A percentile compares a stretch with the other conserved stretches of the same genome.
Conservation (phyloP, 1,139 yeast genomes). For the Candida neerlandica region DNA sequence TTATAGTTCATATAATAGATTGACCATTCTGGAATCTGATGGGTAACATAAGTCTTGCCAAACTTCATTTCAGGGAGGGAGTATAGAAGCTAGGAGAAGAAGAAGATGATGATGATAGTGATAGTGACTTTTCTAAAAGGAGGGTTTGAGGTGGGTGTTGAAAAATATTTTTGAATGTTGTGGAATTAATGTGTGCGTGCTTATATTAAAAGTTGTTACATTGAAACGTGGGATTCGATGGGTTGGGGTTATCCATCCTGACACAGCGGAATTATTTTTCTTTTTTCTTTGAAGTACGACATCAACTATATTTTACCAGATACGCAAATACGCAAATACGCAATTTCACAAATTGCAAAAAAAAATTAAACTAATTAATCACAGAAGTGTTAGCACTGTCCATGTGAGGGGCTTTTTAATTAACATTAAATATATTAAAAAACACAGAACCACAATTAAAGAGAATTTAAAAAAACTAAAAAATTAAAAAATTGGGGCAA, state of each 20-base stretch:
- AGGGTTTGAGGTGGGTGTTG: too few species aligned
- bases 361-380: too few species aligned
- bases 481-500: too few species aligned
- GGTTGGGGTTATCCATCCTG: neutral
- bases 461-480: too few species aligned
- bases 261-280: too few species aligned
- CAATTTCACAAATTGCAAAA: too few species aligned
- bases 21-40: constrained; percentile 95
- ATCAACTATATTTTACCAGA: neutral
- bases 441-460: too few species aligned
- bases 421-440: too few species aligned
- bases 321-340: too few species aligned
- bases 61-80: constrained; percentile 64
- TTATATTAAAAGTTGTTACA: neutral
- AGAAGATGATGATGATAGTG: neutral
- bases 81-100: neutral
- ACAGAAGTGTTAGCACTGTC: too few species aligned
- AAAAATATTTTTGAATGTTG: neutral
- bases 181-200: neutral
- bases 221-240: neutral
- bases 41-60: constrained; percentile 76
- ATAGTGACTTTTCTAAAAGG: too few species aligned
- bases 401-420: too few species aligned
- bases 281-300: neutral
- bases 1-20: constrained; percentile 83